These are phyloP conservation scores for Kwoniella sp. DNA, from an alignment of 768 basidiomycete species.

Conservation along the genomic window DNA sequence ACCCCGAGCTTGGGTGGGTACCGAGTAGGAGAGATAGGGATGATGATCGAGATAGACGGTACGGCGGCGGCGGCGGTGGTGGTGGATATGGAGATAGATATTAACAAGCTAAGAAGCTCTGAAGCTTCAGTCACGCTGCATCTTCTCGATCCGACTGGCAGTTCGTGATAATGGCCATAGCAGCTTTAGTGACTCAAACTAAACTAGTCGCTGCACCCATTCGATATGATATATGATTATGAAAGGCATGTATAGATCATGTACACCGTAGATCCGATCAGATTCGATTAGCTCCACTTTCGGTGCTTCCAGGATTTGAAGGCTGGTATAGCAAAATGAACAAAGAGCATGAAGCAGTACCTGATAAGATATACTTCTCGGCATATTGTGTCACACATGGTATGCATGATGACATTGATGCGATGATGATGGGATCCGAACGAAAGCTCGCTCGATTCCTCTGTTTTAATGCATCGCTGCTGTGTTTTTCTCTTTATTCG, in stretches of 20 bases:
- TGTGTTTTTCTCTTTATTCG: conserved; percentile 11
- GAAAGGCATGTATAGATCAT: too few relatives aligned
- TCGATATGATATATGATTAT: too few relatives aligned
- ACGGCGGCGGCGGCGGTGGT: conserved; percentile 3
- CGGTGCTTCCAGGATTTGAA: too few relatives aligned
- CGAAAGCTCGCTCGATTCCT: not conserved
- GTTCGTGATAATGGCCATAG: too few relatives aligned
- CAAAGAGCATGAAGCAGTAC: not conserved
- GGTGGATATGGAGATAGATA: conserved; percentile 10
- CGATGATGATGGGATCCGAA: conserved; percentile 6
- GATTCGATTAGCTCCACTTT: too few relatives aligned
- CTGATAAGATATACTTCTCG: too few relatives aligned
- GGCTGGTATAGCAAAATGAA: too few relatives aligned
- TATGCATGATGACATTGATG: not conserved
- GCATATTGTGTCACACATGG: too few relatives aligned
- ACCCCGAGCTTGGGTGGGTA: conserved; percentile 23
- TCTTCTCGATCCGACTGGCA: too few relatives aligned
- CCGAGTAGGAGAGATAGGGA: conserved; percentile 25
- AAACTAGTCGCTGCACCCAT: too few relatives aligned
- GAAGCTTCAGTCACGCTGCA: not conserved
- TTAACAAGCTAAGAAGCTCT: not conserved
- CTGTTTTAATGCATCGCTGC: not conserved
- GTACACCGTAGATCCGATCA: too few relatives aligned
- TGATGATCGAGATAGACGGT: conserved; percentile 13
- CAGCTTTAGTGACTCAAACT: too few relatives aligned